phyloP scores from a whole-genome alignment of 176 grass and related monocot genomes.

The Oryza brachyantha region DNA sequence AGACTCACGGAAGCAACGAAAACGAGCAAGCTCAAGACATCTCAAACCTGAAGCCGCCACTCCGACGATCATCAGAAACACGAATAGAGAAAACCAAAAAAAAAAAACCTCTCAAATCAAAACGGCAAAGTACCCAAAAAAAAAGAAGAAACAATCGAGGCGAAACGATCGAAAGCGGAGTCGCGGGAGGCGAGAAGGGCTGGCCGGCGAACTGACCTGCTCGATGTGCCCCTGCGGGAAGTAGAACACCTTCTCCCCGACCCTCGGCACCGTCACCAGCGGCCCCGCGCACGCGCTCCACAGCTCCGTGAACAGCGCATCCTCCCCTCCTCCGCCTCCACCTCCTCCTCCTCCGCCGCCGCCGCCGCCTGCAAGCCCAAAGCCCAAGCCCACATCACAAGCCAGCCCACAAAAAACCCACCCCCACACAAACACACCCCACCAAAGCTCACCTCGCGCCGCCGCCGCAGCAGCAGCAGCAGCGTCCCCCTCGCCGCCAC shows the following conservation, averaged over 20 bases:
- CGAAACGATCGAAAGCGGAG: neutral
- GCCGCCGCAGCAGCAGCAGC: neutral
- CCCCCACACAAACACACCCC: neutral
- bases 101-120: neutral
- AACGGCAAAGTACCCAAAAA: too few relatives aligned
- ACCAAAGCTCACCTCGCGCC: conserved; percentile 25
- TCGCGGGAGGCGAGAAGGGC: neutral
- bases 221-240: conserved; percentile 97
- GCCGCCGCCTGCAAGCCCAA: conserved; percentile 26
- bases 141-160: neutral
- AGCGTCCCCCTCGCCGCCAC: conserved; percentile 11
- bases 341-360: conserved; percentile 9
- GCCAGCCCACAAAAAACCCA: conserved; percentile 13
- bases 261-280: conserved; percentile 76
- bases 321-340: conserved; percentile 27
- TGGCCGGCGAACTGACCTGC: conserved; percentile 44
- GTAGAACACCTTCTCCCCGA: conserved; percentile 80
- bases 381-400: conserved; percentile 15
- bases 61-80: neutral
- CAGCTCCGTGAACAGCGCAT: conserved; percentile 71
- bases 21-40: neutral
- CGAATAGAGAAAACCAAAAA: neutral
- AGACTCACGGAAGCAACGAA: neutral
- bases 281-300: conserved; percentile 91
- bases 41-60: neutral